A percentile compares a stretch with the other conserved stretches of the same genome.
Conservation (phyloP, 139 green algal species). For the Volvox reticuliferus region DNA sequence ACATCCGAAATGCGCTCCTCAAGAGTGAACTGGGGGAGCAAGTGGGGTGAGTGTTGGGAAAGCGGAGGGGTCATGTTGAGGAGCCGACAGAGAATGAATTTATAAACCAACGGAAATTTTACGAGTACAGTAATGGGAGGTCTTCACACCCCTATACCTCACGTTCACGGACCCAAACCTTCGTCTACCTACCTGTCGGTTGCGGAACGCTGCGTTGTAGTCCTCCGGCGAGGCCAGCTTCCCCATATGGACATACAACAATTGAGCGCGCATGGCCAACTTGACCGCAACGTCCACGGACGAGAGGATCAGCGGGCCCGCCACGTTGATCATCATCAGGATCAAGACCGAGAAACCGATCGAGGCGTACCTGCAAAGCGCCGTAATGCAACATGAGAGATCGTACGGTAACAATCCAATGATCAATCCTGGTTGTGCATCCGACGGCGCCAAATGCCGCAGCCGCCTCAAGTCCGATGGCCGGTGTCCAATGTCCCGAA, state of each 20-base stretch:
- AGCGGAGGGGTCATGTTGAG: not conserved
- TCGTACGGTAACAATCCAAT: too few species aligned
- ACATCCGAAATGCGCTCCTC: slow-evolving; percentile 58
- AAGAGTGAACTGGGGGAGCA: slow-evolving; percentile 54
- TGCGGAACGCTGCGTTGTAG: slow-evolving; percentile 33
- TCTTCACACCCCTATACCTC: too few species aligned
- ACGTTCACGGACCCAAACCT: not conserved
- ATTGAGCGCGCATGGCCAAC: not conserved
- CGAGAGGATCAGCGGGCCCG: slow-evolving; percentile 20
- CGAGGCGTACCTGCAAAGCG: slow-evolving; percentile 51
- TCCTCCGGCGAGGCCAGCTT: slow-evolving; percentile 16
- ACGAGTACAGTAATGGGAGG: too few species aligned
- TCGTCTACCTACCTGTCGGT: not conserved
- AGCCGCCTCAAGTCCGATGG: too few species aligned
- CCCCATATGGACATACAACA: slow-evolving; percentile 12
- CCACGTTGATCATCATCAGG: slow-evolving; percentile 49
- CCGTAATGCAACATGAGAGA: too few species aligned
- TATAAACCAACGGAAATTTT: too few species aligned
- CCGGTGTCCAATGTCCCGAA: too few species aligned
- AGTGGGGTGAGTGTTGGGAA: not conserved
- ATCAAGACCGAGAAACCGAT: slow-evolving; percentile 60
- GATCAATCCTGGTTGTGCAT: too few species aligned
- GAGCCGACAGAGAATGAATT: not conserved
- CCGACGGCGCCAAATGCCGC: too few species aligned
- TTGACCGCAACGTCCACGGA: not conserved